Conservation (phyloP, 2,329 filamentous ascomycete genomes). For the Penicillium sp. region DNA sequence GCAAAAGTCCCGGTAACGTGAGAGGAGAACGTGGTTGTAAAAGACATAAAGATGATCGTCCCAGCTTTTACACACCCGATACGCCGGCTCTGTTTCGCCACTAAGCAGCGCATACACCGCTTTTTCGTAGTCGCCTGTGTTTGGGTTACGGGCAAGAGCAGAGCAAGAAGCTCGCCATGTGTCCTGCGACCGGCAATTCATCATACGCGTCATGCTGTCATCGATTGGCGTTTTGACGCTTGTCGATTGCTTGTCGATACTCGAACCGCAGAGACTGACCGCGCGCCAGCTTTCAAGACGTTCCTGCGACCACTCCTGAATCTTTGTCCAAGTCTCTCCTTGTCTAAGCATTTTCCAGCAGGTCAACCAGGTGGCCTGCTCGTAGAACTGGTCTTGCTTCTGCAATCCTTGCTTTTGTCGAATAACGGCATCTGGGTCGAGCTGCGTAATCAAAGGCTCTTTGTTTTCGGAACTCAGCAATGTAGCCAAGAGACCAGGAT, state of each 20-base stretch:
- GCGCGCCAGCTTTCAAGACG: constrained; percentile 87
- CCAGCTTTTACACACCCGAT: constrained; percentile 72
- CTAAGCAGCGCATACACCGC: constrained; percentile 89
- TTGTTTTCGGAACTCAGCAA: constrained; percentile 57
- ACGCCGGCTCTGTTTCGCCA: constrained; percentile 74
- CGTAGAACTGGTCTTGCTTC: constrained; percentile 79
- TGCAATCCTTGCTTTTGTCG: constrained; percentile 75
- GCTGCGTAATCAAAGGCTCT: constrained; percentile 71
- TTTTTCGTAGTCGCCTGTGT: constrained; percentile 72
- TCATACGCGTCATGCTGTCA: constrained; percentile 38
- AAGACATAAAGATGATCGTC: constrained; percentile 84
- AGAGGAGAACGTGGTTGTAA: constrained; percentile 79
- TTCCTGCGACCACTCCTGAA: constrained; percentile 81
- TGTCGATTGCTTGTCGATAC: constrained; percentile 25
- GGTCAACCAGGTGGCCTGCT: constrained; percentile 87
- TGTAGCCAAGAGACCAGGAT: constrained; percentile 53
- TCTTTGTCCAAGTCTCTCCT: constrained; percentile 68
- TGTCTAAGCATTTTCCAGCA: constrained; percentile 89
- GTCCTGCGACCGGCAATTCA: constrained; percentile 37
- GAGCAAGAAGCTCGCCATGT: constrained; percentile 37
- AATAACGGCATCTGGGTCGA: constrained; percentile 86
- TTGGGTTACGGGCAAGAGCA: constrained; percentile 56
- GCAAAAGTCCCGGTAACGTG: constrained; percentile 70
- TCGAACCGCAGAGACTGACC: constrained; percentile 67
- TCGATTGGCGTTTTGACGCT: constrained; percentile 30